Evolutionary conservation across 495 filamentous ascomycete genomes (phyloP), one percentile per base, ranked within the genome.

Genomic region (Talaromyces borbonicus): DNA sequence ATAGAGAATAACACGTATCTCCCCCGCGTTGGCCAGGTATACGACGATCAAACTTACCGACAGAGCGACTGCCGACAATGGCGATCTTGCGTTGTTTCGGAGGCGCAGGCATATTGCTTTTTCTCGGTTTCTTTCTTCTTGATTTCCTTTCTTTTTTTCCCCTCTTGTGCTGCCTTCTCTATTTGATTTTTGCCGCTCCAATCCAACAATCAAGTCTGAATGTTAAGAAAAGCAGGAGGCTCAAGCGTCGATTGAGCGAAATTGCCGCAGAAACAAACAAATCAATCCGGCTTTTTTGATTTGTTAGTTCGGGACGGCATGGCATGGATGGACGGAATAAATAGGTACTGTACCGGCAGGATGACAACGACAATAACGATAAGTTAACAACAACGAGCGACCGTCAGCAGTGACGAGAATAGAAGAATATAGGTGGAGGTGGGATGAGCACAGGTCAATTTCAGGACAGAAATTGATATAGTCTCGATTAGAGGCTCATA

Each of bases 21-120:
- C n/a, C n/a, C n/a, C n/a, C n/a, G n/a, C n/a, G n/a, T n/a, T n/a
- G n/a, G n/a, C n/a, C n/a, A n/a, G n/a, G n/a, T n/a, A n/a, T n/a
- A n/a, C n/a, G n/a, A n/a, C n/a, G n/a, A n/a, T n/a, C n/a, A n/a
- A 27, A 36, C 84, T 43, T 79, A 95, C 92, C 92, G 58, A 99
- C 92, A 49, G 93, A 93, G 55, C 93, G 84, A 68, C 87, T 95
- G 65, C 92, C 92, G 31, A 97, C 92, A 58, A 99, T 89, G 56
- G 92, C 92, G 62, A 99, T 90, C 73, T 99, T 99, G 48, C 92
- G 72, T 73, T 96, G 90, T 63, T 96, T 97, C 30, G 87, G 78
- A 36, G 86, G 80, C 47, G 84, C 66, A 56, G 88, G 80, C 84
- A 93, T 93, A 61, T 65, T 69, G 43, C 31, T n/a, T 23, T 41